Evolutionary conservation across 345 rosid genomes (phyloP), one percentile per base, ranked within the genome.

Genomic region (Hibiscus syriacus): DNA sequence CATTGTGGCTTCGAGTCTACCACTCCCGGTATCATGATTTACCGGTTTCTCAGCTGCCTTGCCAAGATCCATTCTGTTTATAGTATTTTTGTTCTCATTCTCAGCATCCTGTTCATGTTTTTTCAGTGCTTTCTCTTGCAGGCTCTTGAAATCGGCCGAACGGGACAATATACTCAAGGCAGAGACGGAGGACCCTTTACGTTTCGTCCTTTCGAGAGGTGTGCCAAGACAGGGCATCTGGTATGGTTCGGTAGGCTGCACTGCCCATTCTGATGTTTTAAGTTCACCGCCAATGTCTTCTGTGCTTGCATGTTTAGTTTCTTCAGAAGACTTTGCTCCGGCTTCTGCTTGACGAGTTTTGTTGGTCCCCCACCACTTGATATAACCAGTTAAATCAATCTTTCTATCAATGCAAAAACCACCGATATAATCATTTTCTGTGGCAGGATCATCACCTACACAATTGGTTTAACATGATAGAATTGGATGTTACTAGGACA

Each of bases 321-420:
- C 91, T 32, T 86, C 96, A n/a, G 82, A 82, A 61, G 86, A 83
- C 69, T 85, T 94, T 50, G 86, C 43, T 29, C 81, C 72, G 30
- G 90, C 75, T 58, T 90, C 96, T 27, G 80, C 76, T 67, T 84
- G 96, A 72, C 96, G 89, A 72, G 76, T 69, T 81, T 81, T 91
- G 76, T 81, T 86, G 26, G 81, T 69, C 8, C 92, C 90, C 97
- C 99, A 91, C 99, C 99, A 94, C 76, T 91, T 94, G 70, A 94
- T 84, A 69, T 85, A 81, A 72, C 85, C 78, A 53, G 99, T 89
- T 60, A 94, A 80, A 80, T 90, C 99, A 43, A 94, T 84, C 80
- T 87, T 89, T 80, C 91, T 89, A 25, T 94, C 97, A 59, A 80
- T 73, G 78, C 86, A 83, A 74, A 90, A 84, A 72, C 87, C 75